A percentile compares a stretch with the other conserved stretches of the same genome.
Conservation (phyloP, 257 asterid genomes). For the Oldenlandia corymbosa region DNA sequence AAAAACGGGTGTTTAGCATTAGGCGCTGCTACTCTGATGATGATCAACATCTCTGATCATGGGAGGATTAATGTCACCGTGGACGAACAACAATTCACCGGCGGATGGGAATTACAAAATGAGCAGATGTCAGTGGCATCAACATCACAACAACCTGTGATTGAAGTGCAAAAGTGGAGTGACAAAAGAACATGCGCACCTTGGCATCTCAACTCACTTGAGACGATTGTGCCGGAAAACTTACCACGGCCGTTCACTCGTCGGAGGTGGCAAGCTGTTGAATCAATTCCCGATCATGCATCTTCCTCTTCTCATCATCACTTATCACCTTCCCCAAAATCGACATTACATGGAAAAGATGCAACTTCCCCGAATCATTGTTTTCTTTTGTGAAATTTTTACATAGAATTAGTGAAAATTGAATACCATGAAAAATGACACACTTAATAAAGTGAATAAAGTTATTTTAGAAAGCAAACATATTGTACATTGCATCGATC, state of each 20-base stretch:
- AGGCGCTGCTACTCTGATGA: constrained; percentile 40
- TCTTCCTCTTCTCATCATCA: constrained; percentile 30
- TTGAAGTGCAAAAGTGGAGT: constrained; percentile 52
- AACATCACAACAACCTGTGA: too few relatives aligned
- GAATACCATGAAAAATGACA: too few relatives aligned
- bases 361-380: constrained; percentile 8
- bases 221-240: constrained; percentile 75
- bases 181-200: constrained; percentile 57
- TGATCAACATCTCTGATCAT: constrained; percentile 31
- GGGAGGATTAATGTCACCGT: background rate
- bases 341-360: too few relatives aligned
- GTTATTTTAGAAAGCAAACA: too few relatives aligned
- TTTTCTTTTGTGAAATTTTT: constrained; percentile 23
- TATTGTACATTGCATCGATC: too few relatives aligned
- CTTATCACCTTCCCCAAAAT: constrained; percentile 2
- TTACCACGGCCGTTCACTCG: constrained; percentile 59
- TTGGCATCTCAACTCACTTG: constrained; percentile 61
- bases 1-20: constrained; percentile 25
- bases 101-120: constrained; percentile 28
- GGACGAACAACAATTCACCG: constrained; percentile 18
- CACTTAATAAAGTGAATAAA: too few relatives aligned
- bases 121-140: constrained; percentile 2
- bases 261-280: constrained; percentile 51
- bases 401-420: too few relatives aligned
- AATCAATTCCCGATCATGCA: constrained; percentile 9